Evolutionary conservation across 2,329 filamentous ascomycete species (phyloP).

Genomic region (Zymoseptoria pseudotritici): DNA sequence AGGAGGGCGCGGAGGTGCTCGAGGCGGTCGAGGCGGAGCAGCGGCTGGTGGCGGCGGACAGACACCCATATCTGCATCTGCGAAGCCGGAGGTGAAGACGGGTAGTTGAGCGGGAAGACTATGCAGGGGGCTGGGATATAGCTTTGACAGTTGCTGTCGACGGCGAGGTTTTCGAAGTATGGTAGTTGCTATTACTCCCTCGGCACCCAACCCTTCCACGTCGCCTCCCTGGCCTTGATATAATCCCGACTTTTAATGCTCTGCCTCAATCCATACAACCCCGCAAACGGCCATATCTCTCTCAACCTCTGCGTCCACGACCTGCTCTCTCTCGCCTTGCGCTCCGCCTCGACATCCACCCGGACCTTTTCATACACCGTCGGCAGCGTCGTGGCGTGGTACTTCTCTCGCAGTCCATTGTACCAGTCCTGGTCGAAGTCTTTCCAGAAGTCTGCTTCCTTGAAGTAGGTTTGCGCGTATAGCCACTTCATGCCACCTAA

Average conservation of each 20-base stretch:
- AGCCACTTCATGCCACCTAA: slow-evolving; percentile 62
- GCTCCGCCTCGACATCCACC: slow-evolving; percentile 33
- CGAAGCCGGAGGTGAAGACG: too few relatives aligned
- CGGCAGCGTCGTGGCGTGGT: slow-evolving; percentile 52
- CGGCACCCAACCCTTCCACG: slow-evolving; percentile 21
- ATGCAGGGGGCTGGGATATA: too few relatives aligned
- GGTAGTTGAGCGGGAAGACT: too few relatives aligned
- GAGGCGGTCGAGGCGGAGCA: too few relatives aligned
- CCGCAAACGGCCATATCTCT: slow-evolving; percentile 17
- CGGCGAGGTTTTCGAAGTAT: too few relatives aligned
- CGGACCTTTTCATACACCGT: slow-evolving; percentile 63
- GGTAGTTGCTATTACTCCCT: too few relatives aligned
- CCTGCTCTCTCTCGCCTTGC: slow-evolving; percentile 40
- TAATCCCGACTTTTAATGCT: slow-evolving; percentile 19
- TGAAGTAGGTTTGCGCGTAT: slow-evolving; percentile 63
- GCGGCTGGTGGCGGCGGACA: too few relatives aligned
- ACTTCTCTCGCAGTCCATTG: slow-evolving; percentile 50
- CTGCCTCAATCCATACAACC: slow-evolving; percentile 16
- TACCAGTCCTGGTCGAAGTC: slow-evolving; percentile 56
- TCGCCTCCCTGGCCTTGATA: slow-evolving; percentile 14
- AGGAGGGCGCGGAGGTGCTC: too few relatives aligned
- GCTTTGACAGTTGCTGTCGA: too few relatives aligned
- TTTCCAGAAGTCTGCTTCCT: slow-evolving; percentile 60
- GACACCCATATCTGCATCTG: too few relatives aligned
- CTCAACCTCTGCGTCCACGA: slow-evolving; percentile 38